Conservation (phyloP, 208 protist species). For the Leishmania major region DNA sequence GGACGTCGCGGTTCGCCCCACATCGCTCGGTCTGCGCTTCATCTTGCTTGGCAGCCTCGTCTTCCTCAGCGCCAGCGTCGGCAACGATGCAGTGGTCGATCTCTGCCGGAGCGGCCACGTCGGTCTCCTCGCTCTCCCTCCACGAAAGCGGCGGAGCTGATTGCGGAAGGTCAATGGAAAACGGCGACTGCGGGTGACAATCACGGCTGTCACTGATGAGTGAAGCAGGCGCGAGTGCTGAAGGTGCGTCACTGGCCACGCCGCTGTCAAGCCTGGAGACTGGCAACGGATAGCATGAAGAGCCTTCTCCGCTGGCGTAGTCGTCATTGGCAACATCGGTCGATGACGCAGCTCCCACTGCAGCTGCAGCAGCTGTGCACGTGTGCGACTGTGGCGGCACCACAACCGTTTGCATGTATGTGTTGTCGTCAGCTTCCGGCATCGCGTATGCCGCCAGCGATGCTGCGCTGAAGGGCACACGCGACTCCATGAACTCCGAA, state of each 20-base stretch:
- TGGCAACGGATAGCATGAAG: not conserved
- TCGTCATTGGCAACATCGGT: not conserved
- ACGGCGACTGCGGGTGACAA: not conserved
- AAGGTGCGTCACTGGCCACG: not conserved
- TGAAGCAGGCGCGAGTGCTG: not conserved
- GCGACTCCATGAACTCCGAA: not conserved
- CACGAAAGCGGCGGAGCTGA: not conserved
- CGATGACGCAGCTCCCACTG: not conserved
- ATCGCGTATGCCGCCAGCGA: not conserved
- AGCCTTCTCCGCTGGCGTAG: not conserved
- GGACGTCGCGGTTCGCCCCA: not conserved
- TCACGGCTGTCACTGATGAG: not conserved
- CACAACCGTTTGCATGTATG: not conserved
- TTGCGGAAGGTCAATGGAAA: not conserved
- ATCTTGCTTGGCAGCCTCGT: constrained; percentile 9
- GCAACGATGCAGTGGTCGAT: not conserved
- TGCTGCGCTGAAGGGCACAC: not conserved
- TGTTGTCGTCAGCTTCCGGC: not conserved
- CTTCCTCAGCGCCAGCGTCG: constrained; percentile 11
- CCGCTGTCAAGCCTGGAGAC: not conserved
- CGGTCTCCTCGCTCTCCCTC: constrained; percentile 2
- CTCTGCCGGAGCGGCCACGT: not conserved
- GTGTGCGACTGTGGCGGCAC: not conserved
- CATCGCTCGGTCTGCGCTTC: not conserved
- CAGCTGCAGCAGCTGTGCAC: not conserved